phyloP scores from a whole-genome alignment of 805 yeast species.

The Suhomyces xylopsoci region DNA sequence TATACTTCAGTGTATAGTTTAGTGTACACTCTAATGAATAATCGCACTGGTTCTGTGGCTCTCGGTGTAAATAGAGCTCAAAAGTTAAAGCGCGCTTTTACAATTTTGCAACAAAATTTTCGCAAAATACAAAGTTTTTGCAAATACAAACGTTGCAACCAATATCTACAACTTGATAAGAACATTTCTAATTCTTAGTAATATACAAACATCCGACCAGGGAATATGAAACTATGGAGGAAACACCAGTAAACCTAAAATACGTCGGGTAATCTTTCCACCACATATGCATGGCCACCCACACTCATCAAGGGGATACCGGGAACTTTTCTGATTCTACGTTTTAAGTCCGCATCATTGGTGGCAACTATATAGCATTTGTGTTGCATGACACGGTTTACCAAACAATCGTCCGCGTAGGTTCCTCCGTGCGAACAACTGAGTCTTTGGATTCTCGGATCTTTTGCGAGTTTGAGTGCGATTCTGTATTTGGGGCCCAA shows the following conservation, averaged over 20 bases:
- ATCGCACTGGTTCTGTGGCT: neutral
- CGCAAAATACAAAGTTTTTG: no score
- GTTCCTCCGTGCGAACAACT: slow-evolving; percentile 94
- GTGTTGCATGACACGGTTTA: slow-evolving; percentile 89
- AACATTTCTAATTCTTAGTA: neutral
- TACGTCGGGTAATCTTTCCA: slow-evolving; percentile 95
- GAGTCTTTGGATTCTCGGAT: slow-evolving; percentile 83
- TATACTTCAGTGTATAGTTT: no score
- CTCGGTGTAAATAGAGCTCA: no score
- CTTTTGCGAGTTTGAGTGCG: slow-evolving; percentile 88
- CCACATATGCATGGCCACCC: slow-evolving; percentile 87
- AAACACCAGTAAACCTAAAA: slow-evolving; percentile 36
- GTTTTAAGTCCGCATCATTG: slow-evolving; percentile 93
- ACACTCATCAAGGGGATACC: slow-evolving; percentile 98
- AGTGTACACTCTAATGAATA: no score
- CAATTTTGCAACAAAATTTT: no score
- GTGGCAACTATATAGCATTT: slow-evolving; percentile 97
- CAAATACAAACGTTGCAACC: neutral
- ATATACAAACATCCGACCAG: slow-evolving; percentile 3
- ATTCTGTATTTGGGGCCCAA: slow-evolving; percentile 92
- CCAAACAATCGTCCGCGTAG: slow-evolving; percentile 97
- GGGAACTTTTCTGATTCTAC: slow-evolving; percentile 92
- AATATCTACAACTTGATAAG: no score
- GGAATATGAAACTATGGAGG: neutral
- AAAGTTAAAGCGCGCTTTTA: no score